Evolutionary conservation across 371 early-diverging fungal species (phyloP), one percentile per base, ranked within the genome.

Genomic region (Circinella minor): DNA sequence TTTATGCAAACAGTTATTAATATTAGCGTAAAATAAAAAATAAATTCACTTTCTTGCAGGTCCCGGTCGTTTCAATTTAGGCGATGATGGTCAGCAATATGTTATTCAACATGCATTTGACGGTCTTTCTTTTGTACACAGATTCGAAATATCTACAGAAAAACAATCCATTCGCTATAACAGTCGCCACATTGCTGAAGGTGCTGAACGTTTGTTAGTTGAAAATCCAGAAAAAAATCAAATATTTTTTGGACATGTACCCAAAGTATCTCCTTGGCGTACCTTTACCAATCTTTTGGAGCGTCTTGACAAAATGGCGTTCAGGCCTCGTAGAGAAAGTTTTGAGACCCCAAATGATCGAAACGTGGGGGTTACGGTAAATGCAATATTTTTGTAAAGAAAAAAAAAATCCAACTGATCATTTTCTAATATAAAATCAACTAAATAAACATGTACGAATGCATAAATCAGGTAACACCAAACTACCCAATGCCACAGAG

Each of bases 281-380:
- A 3, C n/a, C 27, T 14, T 60, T 38, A 18, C 46, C 62, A 46
- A 46, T n/a, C 17, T 36, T 36, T 38, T 36, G 15, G 18, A 13
- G 9, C 39, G 62, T 36, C 4, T 61, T 14, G 62, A 46, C 7
- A 43, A 65, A 4, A 49, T 62, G 10, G 39, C 54, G 8, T 15
- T 17, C 6, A 65, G 66, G 4, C 13, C 67, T 20, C 60, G 54
- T 3, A 13, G 13, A 47, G 20, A 54, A 17, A 43, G 10, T 11
- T 36, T 46, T 36, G 57, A 46, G 18, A 61, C 36, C 11, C 74
- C 79, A 14, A 72, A 73, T 60, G 60, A 69, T 18, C 60, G 37
- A 3, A 20, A 51, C 17, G 80, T 89, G 9, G 83, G 80, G 11
- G 90, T 90, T 14, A 86, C 89, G 11, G 78, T 77, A 1, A 13